These are phyloP conservation scores for Cytospora mali DNA, from an alignment of 2,329 filamentous ascomycete species.

Conservation along the genomic window DNA sequence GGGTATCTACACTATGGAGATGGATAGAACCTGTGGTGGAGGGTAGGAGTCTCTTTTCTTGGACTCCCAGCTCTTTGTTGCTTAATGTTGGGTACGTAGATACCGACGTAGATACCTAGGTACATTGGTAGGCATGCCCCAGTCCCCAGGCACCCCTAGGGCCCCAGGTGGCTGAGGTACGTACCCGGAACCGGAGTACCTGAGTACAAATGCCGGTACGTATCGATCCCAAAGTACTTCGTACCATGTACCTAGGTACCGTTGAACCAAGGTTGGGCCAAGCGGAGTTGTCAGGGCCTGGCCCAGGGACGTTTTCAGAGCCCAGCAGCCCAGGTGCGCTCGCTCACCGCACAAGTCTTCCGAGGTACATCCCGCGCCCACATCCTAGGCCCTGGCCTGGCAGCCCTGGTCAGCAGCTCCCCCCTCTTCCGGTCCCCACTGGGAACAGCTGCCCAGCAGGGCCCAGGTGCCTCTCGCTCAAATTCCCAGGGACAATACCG, in stretches of 20 bases:
- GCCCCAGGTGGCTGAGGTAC: slow-evolving; percentile 23
- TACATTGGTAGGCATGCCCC: slow-evolving; percentile 23
- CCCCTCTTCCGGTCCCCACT: slow-evolving; percentile 19
- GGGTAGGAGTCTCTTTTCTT: not conserved
- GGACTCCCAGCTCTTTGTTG: not conserved
- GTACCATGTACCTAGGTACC: slow-evolving; percentile 21
- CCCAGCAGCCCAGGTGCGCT: slow-evolving; percentile 9
- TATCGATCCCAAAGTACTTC: slow-evolving; percentile 13
- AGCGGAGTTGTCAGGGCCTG: not conserved
- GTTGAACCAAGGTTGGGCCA: not conserved
- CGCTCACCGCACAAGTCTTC: slow-evolving; percentile 17
- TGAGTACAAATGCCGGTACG: slow-evolving; percentile 10
- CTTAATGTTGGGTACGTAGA: not conserved
- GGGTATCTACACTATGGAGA: not conserved
- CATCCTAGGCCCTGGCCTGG: not conserved
- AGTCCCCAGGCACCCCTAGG: no score
- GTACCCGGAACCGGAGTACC: slow-evolving; percentile 27
- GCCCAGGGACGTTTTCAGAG: not conserved
- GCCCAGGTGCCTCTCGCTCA: slow-evolving; percentile 16
- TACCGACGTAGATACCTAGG: slow-evolving; percentile 20
- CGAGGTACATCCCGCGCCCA: slow-evolving; percentile 17
- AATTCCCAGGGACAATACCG: slow-evolving; percentile 19
- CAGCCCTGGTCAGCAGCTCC: slow-evolving; percentile 22
- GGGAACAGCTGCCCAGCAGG: slow-evolving; percentile 12
- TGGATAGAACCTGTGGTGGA: not conserved